These are phyloP conservation scores for Ensete ventricosum DNA, from an alignment of 176 grass and related monocot genomes.

Conservation along the genomic window DNA sequence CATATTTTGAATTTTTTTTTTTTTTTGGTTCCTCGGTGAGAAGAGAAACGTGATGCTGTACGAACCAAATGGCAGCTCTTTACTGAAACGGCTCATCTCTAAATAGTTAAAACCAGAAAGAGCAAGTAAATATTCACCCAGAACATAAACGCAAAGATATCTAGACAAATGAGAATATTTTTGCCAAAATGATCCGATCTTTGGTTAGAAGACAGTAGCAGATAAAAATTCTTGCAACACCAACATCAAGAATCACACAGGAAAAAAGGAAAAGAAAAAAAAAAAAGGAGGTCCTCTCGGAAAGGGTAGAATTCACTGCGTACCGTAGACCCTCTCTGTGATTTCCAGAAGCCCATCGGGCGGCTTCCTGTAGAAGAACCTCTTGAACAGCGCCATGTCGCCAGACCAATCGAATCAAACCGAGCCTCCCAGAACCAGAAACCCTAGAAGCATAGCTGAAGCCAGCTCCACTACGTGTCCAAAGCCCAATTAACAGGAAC, in stretches of 20 bases:
- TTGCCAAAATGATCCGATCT: neutral
- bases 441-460: slow-evolving; percentile 7
- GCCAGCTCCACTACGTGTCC: neutral
- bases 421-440: slow-evolving; percentile 10
- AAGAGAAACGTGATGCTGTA: neutral
- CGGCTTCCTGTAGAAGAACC: slow-evolving; percentile 76
- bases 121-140: neutral
- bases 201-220: neutral
- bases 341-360: slow-evolving; percentile 73
- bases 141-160: neutral
- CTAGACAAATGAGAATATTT: neutral
- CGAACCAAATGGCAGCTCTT: neutral
- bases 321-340: slow-evolving; percentile 66
- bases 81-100: neutral
- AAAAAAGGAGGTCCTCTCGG: slow-evolving; percentile 1
- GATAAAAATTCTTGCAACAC: neutral
- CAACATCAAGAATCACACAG: neutral
- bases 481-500: neutral
- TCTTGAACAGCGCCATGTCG: slow-evolving; percentile 39
- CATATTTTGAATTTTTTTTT: neutral
- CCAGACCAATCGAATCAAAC: slow-evolving; percentile 11
- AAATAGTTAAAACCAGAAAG: neutral
- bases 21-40: neutral
- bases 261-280: neutral
- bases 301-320: slow-evolving; percentile 16